Base-by-base conservation (phyloP, 2,329 filamentous ascomycete species). In the Waltergamsia citrina region DNA sequence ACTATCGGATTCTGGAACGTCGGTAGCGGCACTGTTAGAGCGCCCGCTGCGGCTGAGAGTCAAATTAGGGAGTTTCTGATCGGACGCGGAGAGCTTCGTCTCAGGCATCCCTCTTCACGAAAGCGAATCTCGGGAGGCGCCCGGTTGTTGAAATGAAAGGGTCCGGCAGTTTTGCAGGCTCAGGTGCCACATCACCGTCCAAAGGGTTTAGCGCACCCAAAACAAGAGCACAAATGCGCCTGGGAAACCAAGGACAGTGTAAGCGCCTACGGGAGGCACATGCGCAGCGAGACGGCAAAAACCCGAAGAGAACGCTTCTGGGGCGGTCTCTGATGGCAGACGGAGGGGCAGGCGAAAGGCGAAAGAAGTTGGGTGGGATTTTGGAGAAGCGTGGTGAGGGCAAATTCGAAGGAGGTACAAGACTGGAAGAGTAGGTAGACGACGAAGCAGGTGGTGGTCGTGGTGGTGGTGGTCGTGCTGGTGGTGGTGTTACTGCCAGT, bases 181-280 rank as follows among this genome's bases (percentile, higher is more conserved):
- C 25, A 33, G 31, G 31, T 33, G 31, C 31, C 31, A 26, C 31
- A 33, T 33, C n/a, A 21, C 31, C 31, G 31, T 9, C 22, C n/a
- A 16, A 17, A 15, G 22, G 31, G 19, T 21, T 32, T 21, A 32
- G 15, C 31, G 31, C 31, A 33, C 26, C 21, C 14, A 33, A 32
- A n/a, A 22, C 8, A 26, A 12, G 9, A 33, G 6, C 9, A 16
- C 16, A 31, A 5, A 23, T 26, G 14, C 21, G 14, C 9, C n/a
- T 19, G 20, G 19, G 11, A 17, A 16, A 12, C n/a, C n/a, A 16
- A 18, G 14, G 31, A 17, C 21, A 14, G 12, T 16, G 21, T 15
- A 32, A 11, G 6, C 18, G 19, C 8, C 14, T 33, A 26, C 20
- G 6, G 20, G 30, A 32, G 19, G 29, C 29, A 18, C 19, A 22